A percentile compares a stretch with the other conserved stretches of the same genome.
These are phyloP conservation scores for Pholiota molesta DNA, from an alignment of 768 basidiomycete genomes.

Conservation along the genomic window DNA sequence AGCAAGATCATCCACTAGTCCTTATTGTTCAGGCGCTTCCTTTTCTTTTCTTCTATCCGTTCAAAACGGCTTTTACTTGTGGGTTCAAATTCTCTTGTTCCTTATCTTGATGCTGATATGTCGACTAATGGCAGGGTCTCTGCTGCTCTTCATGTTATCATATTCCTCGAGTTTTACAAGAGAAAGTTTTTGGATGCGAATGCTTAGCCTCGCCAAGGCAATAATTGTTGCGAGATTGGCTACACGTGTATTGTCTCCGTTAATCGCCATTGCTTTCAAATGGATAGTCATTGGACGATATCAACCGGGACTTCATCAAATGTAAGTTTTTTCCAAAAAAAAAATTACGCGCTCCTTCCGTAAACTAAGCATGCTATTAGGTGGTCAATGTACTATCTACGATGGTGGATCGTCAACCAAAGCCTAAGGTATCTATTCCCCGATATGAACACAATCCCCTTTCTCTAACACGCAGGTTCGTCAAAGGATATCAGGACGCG, in stretches of 20 bases:
- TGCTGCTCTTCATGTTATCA: slow-evolving; percentile 41
- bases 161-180: slow-evolving; percentile 31
- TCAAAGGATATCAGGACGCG: slow-evolving; percentile 39
- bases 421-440: slow-evolving; percentile 27
- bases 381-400: slow-evolving; percentile 45
- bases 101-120: not conserved
- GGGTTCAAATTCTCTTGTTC: slow-evolving; percentile 14
- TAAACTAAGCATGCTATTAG: slow-evolving; percentile 14
- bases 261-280: slow-evolving; percentile 45
- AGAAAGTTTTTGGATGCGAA: slow-evolving; percentile 35
- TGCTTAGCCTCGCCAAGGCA: slow-evolving; percentile 35
- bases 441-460: not conserved
- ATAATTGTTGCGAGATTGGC: slow-evolving; percentile 37
- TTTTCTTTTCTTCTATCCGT: slow-evolving; percentile 45
- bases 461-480: not conserved
- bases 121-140: slow-evolving; percentile 33
- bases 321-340: slow-evolving; percentile 28
- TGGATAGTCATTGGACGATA: slow-evolving; percentile 50
- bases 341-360: not conserved
- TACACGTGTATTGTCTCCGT: slow-evolving; percentile 38
- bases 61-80: slow-evolving; percentile 47
- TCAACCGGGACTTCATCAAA: slow-evolving; percentile 37
- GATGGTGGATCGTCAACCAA: slow-evolving; percentile 49
- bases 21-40: slow-evolving; percentile 46
- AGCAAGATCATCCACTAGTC: slow-evolving; percentile 39